Base-by-base conservation (phyloP, 2,329 filamentous ascomycete genomes). In the Botrytis medusae region DNA sequence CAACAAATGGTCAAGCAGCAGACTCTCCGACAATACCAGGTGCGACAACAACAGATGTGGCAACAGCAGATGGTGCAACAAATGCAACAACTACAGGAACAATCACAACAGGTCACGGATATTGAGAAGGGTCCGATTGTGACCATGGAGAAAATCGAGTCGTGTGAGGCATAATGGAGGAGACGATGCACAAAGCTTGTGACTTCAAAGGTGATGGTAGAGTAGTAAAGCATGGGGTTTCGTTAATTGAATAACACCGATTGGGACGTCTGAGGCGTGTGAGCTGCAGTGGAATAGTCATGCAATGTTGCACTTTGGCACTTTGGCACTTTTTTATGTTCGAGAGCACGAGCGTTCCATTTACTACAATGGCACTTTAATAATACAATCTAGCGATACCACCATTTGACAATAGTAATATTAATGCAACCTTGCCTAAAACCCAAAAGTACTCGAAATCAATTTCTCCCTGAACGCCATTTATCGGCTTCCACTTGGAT, bases 361-460 rank as follows among this genome's bases (percentile, higher is more conserved):
- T 72, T 72, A 46, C 65, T 71, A 42, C 59, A 64, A 65, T 73
- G 60, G 69, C 71, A 64, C 75, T 78, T 76, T 79, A 69, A 76
- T 77, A 78, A 79, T 77, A 77, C 70, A 77, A 61, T 76, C 72
- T 74, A 74, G 74, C 74, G 76, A 69, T 74, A 75, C 72, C 65
- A 63, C 51, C 71, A 59, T 74, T 69, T 59, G 42, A 69, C 73
- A 73, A 69, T 16, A 57, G 65, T 57, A 42, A 69, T 69, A 69
- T 57, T 57, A 69, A 74, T 77, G 73, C 72, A 73, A 65, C 57
- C 63, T 76, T 67, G 37, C 71, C 69, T 59, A 69, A 65, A 46
- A 62, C 73, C 64, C 73, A 71, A 73, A 32, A 69, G 48, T 65
- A 48, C 73, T 73, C 73, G 63, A 75, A 74, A 75, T 74, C 60